Conservation (phyloP, 139 green algal genomes). For the Picocystis salinarum region DNA sequence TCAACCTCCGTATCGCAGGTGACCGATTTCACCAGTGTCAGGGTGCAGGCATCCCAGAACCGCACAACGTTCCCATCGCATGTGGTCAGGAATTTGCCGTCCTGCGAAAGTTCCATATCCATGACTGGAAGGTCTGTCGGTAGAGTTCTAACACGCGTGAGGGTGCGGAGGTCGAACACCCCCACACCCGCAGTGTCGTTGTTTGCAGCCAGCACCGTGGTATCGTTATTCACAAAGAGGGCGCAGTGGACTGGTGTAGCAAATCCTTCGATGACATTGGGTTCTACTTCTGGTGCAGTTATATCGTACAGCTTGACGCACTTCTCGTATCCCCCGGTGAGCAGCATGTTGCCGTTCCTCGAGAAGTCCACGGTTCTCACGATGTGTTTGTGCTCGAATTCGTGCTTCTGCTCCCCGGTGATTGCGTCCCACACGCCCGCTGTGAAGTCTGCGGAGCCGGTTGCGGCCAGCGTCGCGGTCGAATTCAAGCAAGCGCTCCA, state of each 20-base stretch:
- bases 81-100: slow-evolving; percentile 51
- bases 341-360: slow-evolving; percentile 19
- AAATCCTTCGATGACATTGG: slow-evolving; percentile 18
- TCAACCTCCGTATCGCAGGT: slow-evolving; percentile 39
- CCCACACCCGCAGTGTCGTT: slow-evolving; percentile 18
- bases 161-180: slow-evolving; percentile 61
- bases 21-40: slow-evolving; percentile 28
- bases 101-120: slow-evolving; percentile 58
- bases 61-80: slow-evolving; percentile 45
- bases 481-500: slow-evolving; percentile 80
- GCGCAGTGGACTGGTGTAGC: slow-evolving; percentile 31
- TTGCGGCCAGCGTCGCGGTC: slow-evolving; percentile 63
- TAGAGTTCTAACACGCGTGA: slow-evolving; percentile 18
- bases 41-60: slow-evolving; percentile 42
- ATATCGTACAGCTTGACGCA: slow-evolving; percentile 82
- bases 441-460: slow-evolving; percentile 83
- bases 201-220: slow-evolving; percentile 34
- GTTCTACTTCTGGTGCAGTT: slow-evolving; percentile 35
- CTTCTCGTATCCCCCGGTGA: slow-evolving; percentile 60
- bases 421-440: slow-evolving; percentile 84
- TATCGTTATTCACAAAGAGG: slow-evolving; percentile 50
- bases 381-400: slow-evolving; percentile 86
- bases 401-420: slow-evolving; percentile 63
- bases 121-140: slow-evolving; percentile 40
- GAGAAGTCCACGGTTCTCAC: slow-evolving; percentile 67